phyloP scores from a whole-genome alignment of 495 filamentous ascomycete species.

The Daldinia caldariorum region DNA sequence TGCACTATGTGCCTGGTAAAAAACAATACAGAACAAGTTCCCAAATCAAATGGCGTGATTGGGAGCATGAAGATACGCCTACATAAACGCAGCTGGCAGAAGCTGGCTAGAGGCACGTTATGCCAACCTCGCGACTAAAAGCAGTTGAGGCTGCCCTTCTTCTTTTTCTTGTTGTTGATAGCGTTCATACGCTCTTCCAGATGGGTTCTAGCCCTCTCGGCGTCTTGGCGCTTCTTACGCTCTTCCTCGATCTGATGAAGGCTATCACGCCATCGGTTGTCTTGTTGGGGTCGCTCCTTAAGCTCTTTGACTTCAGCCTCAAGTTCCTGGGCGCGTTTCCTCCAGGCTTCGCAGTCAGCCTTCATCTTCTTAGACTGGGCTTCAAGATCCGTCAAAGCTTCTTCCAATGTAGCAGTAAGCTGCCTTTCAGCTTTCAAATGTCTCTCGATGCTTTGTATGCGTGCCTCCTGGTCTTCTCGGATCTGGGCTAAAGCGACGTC shows the following conservation, averaged over 20 bases:
- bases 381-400: slow-evolving; percentile 94
- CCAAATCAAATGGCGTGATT: slow-evolving; percentile 8
- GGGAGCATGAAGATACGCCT: slow-evolving; percentile 14
- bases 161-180: slow-evolving; percentile 92
- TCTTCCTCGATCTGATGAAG: slow-evolving; percentile 96
- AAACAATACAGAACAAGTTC: slow-evolving; percentile 16
- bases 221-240: slow-evolving; percentile 82
- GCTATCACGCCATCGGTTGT: slow-evolving; percentile 73
- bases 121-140: slow-evolving; percentile 68
- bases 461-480: slow-evolving; percentile 92
- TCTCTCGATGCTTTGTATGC: slow-evolving; percentile 95
- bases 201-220: slow-evolving; percentile 85
- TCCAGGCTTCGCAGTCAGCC: slow-evolving; percentile 87
- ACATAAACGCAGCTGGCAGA: slow-evolving; percentile 11
- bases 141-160: slow-evolving; percentile 95
- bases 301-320: slow-evolving; percentile 82
- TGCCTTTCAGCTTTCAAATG: slow-evolving; percentile 96
- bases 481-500: slow-evolving; percentile 78
- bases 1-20: slow-evolving; percentile 15
- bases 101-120: slow-evolving; percentile 10
- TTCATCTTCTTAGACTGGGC: slow-evolving; percentile 85
- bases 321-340: slow-evolving; percentile 77
- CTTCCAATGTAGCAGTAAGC: slow-evolving; percentile 91
- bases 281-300: slow-evolving; percentile 55
- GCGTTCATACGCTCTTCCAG: slow-evolving; percentile 94